Conservation (phyloP, 2,329 filamentous ascomycete species). For the Chaetomiaceae sp. region DNA sequence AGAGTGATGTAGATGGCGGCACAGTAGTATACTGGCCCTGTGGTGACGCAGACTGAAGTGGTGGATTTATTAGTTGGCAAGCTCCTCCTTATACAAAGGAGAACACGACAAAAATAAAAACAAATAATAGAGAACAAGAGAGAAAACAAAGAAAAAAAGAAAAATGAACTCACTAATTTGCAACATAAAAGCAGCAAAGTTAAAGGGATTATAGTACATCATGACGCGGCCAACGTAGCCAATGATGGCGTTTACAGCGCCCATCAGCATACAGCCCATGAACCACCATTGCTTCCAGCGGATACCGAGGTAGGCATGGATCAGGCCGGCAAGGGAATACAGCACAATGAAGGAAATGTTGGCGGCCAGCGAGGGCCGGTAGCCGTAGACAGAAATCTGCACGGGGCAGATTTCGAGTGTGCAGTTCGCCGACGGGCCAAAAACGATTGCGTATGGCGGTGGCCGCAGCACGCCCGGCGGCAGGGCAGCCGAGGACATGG, state of each 20-base stretch:
- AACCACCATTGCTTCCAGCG: constrained; percentile 46
- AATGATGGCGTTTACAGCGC: constrained; percentile 53
- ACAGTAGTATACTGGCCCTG: constrained; percentile 51
- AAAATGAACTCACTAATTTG: constrained; percentile 49
- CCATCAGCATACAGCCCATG: constrained; percentile 48
- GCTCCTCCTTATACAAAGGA: too few relatives aligned
- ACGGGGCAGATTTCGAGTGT: constrained; percentile 45
- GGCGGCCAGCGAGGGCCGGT: constrained; percentile 41
- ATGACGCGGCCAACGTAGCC: constrained; percentile 59
- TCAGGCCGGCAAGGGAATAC: constrained; percentile 42
- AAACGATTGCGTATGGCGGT: too few relatives aligned
- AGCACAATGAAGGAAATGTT: constrained; percentile 41
- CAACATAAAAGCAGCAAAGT: constrained; percentile 57
- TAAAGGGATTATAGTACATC: constrained; percentile 54
- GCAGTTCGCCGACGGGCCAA: too few relatives aligned
- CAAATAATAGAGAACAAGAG: too few relatives aligned
- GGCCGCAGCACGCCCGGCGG: too few relatives aligned
- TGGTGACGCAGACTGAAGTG: constrained; percentile 56
- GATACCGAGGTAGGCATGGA: constrained; percentile 43
- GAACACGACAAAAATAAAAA: too few relatives aligned
- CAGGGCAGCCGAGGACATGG: too few relatives aligned
- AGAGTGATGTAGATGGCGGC: constrained; percentile 65
- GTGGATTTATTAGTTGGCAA: too few relatives aligned
- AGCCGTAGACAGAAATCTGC: constrained; percentile 42
- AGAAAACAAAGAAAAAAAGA: too few relatives aligned